Percentiles rank a stretch among this genome's conserved stretches.
Evolutionary conservation across 108 stramenopile species (phyloP).

Genomic region (Skeletonema potamos): DNA sequence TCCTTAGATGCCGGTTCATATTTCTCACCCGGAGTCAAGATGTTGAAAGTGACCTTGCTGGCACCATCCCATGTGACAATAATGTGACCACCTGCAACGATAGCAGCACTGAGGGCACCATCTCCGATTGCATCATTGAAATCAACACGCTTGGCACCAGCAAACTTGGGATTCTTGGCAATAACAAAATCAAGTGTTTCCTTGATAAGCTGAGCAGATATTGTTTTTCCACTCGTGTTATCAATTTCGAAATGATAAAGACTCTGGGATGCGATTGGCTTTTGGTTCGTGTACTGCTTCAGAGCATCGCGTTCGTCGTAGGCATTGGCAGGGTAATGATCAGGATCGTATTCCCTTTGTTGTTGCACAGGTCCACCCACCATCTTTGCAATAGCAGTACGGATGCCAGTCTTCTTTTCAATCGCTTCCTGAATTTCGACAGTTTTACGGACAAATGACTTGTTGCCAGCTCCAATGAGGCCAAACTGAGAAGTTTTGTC

Average conservation of each 20-base stretch:
- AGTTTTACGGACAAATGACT: slow-evolving; percentile 37
- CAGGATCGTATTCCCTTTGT: slow-evolving; percentile 41
- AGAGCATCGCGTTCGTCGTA: slow-evolving; percentile 46
- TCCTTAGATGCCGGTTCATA: not conserved
- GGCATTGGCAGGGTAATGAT: slow-evolving; percentile 46
- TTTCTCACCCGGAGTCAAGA: slow-evolving; percentile 42
- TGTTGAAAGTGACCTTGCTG: slow-evolving; percentile 50
- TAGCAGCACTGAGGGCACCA: slow-evolving; percentile 35
- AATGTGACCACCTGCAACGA: slow-evolving; percentile 23
- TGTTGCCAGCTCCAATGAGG: slow-evolving; percentile 29
- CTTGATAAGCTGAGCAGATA: not conserved
- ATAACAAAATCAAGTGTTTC: not conserved
- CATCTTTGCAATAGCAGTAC: slow-evolving; percentile 43
- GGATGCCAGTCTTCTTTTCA: slow-evolving; percentile 42
- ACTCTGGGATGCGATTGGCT: slow-evolving; percentile 7
- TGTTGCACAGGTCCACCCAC: slow-evolving; percentile 41
- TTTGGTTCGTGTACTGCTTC: slow-evolving; percentile 28
- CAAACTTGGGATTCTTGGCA: not conserved
- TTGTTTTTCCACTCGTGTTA: not conserved
- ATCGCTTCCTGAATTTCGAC: slow-evolving; percentile 27
- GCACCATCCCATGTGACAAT: slow-evolving; percentile 57
- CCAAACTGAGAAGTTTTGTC: slow-evolving; percentile 48
- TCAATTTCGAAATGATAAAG: not conserved
- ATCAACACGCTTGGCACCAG: slow-evolving; percentile 1
- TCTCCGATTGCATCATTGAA: slow-evolving; percentile 36